Evolutionary conservation across 208 protist genomes (phyloP).

Genomic region (Tritrichomonas foetus): DNA sequence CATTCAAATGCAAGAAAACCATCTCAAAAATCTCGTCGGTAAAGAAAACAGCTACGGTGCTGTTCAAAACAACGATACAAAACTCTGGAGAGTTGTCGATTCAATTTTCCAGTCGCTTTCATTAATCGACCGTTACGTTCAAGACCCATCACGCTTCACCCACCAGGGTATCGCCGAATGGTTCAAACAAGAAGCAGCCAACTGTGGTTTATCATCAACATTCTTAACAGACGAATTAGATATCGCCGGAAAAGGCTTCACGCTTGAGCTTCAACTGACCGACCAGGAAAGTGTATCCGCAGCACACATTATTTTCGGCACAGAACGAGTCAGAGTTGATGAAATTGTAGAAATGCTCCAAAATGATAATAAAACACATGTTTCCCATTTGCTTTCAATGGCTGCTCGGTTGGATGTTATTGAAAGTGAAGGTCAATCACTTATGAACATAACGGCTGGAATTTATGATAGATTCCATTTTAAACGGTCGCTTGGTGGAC

Average conservation of each 20-base stretch:
- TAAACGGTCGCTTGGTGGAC: not conserved
- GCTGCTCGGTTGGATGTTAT: not conserved
- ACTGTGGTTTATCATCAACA: not conserved
- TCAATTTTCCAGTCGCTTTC: constrained; percentile 29
- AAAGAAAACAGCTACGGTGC: not conserved
- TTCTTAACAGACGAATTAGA: not conserved
- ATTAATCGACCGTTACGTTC: not conserved
- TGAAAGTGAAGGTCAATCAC: not conserved
- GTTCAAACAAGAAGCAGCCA: constrained; percentile 31
- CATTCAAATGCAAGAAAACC: not conserved
- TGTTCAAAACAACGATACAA: not conserved
- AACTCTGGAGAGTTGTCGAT: not conserved
- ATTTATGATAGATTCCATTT: not conserved
- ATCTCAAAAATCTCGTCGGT: not conserved
- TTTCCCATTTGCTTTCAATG: constrained; percentile 4
- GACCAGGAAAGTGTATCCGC: not conserved
- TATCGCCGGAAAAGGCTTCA: not conserved
- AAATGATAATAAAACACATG: not conserved
- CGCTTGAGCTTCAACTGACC: not conserved
- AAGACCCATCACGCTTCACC: not conserved
- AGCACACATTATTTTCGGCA: not conserved
- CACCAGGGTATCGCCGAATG: constrained; percentile 20
- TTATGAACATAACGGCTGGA: not conserved
- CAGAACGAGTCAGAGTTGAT: not conserved
- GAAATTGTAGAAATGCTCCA: not conserved